Evolutionary conservation across 768 basidiomycete species (phyloP), one percentile per base, ranked within the genome.

Genomic region (Lepiota brunneoincarnata): DNA sequence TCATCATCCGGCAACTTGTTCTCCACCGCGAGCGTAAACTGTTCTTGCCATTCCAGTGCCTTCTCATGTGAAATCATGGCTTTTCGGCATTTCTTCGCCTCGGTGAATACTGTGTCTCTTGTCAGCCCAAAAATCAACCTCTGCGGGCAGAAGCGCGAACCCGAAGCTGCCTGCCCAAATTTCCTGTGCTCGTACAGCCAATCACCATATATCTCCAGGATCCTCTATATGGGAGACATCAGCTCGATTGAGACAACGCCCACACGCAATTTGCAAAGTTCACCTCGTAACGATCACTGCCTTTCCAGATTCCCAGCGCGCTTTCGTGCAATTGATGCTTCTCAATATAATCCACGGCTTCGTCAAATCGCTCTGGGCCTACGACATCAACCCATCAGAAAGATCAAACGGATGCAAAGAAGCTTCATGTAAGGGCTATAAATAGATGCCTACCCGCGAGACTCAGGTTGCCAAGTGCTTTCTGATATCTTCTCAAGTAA

Each of bases 51-150:
- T 50, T 89, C 82, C 28, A 93, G 72, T 0, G 89, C 89, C 52
- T 86, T 87, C 68, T 98, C 95, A 62, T 94, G 84, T 0, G 95
- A 86, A 7, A 87, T 76, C 81, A 99, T 85, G 1, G 95, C 92
- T 56, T 92, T 93, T 4, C 75, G 64, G 1, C 74, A 69, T 49
- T 81, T 75, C 3, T 70, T 67, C 6, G 89, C 91, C 58, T 91
- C 81, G 0, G 80, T 67, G 70, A 94, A 97, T 0, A 86, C 95
- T 91, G 59, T 1, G 48, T 31, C 61, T 54, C 17, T 48, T 35
- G 59, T 55, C 18, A 51, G 15, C 44, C 26, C 7, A 45, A 49
- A 18, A 38, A 5, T 9, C 37, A 37, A 18, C 36, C 11, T 31
- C 15, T 20, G 18, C 17, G 39, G 49, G 14, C 14, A n/a, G 39